phyloP scores from a whole-genome alignment of 2,329 filamentous ascomycete species.

The Penicillium rolfsii region DNA sequence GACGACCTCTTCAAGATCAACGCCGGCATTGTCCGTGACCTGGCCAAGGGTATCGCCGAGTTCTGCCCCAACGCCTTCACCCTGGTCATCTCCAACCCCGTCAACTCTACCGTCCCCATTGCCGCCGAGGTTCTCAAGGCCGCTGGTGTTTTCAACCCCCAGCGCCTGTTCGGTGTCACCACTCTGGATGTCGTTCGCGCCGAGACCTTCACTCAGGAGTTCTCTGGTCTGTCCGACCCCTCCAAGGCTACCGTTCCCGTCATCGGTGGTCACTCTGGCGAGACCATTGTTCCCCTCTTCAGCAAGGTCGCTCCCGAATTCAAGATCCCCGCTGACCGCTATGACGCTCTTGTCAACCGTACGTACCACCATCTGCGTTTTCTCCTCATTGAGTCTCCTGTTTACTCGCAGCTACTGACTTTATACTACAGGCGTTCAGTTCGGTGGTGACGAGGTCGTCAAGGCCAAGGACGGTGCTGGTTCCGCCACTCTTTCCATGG shows the following conservation, averaged over 20 bases:
- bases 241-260: slow-evolving; percentile 85
- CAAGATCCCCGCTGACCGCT: slow-evolving; percentile 83
- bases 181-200: slow-evolving; percentile 98
- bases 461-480: slow-evolving; percentile 91
- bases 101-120: slow-evolving; percentile 98
- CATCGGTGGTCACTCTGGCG: slow-evolving; percentile 94
- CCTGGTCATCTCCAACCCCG: slow-evolving; percentile 97
- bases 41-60: slow-evolving; percentile 86
- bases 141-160: slow-evolving; percentile 89
- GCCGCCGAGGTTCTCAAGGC: slow-evolving; percentile 95
- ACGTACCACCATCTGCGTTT: slow-evolving; percentile 35
- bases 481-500: slow-evolving; percentile 92
- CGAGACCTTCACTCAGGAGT: slow-evolving; percentile 91
- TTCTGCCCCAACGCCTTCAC: slow-evolving; percentile 90
- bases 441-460: slow-evolving; percentile 96
- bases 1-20: slow-evolving; percentile 99
- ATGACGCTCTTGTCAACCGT: slow-evolving; percentile 87
- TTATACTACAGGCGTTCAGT: slow-evolving; percentile 70
- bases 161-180: slow-evolving; percentile 97
- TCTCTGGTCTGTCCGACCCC: slow-evolving; percentile 79
- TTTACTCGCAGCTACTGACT: slow-evolving; percentile 6
- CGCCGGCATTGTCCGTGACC: slow-evolving; percentile 92
- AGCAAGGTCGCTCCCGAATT: slow-evolving; percentile 82
- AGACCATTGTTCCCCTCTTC: slow-evolving; percentile 97
- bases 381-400: neutral